Conservation (phyloP, 441 rosid genomes). For the Capsella rubella region DNA sequence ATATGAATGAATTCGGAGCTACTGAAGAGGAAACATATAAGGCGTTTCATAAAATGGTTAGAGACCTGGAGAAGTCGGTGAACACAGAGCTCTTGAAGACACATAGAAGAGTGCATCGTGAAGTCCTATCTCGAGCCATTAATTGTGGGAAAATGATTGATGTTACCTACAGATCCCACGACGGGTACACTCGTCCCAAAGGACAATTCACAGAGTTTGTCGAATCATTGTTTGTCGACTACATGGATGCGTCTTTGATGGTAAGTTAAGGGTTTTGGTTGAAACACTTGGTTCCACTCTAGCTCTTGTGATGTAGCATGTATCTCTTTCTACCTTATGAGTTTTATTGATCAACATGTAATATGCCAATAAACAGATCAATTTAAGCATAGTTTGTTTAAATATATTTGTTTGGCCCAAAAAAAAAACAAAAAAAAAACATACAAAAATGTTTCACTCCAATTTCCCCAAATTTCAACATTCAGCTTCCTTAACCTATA, state of each 20-base stretch:
- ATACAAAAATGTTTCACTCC: too few species aligned
- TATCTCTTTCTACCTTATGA: not conserved
- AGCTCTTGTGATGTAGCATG: not conserved
- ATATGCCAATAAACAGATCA: not conserved
- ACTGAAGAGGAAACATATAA: not conserved
- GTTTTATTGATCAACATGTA: not conserved
- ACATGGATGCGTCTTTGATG: not conserved
- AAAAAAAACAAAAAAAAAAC: too few species aligned
- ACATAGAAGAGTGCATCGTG: not conserved
- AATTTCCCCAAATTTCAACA: too few species aligned
- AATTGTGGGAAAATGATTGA: not conserved
- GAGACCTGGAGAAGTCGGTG: not conserved
- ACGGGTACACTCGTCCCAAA: not conserved
- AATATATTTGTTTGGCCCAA: too few species aligned
- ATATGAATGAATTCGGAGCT: not conserved
- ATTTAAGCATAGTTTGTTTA: not conserved
- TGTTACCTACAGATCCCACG: not conserved
- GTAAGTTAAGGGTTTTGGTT: too few species aligned
- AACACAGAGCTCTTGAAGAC: not conserved
- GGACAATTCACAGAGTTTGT: not conserved
- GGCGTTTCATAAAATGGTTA: not conserved
- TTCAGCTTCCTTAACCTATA: too few species aligned
- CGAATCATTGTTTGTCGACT: not conserved
- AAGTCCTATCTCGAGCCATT: not conserved
- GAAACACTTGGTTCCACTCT: not conserved